These are phyloP conservation scores for Leucoagaricus sp. DNA, from an alignment of 1,284 basidiomycete species.

Conservation along the genomic window DNA sequence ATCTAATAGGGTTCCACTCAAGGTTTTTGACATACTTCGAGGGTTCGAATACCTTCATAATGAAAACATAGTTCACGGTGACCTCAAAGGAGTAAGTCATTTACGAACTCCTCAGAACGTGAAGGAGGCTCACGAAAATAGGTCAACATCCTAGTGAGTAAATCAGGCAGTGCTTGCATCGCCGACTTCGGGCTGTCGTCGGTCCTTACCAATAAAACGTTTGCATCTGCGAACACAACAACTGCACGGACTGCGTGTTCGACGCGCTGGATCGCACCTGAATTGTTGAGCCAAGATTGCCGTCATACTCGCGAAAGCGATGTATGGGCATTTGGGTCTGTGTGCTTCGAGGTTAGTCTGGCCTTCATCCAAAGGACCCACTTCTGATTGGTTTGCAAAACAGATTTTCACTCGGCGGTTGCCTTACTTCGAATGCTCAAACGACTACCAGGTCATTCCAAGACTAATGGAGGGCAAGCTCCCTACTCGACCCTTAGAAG, in stretches of 20 bases:
- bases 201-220: slow-evolving; percentile 1
- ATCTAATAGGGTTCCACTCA: background rate
- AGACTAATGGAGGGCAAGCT: too few relatives aligned
- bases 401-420: too few relatives aligned
- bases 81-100: slow-evolving; percentile 36
- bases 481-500: too few relatives aligned
- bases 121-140: background rate
- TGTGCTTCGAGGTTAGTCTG: too few relatives aligned
- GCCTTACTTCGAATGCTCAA: too few relatives aligned
- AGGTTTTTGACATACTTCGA: slow-evolving; percentile 31
- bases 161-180: slow-evolving; percentile 16
- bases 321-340: slow-evolving; percentile 23
- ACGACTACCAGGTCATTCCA: too few relatives aligned
- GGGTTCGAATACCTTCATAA: slow-evolving; percentile 37
- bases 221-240: too few relatives aligned
- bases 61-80: too few relatives aligned
- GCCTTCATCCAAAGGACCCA: too few relatives aligned
- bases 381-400: slow-evolving; percentile 22
- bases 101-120: background rate
- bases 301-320: background rate
- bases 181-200: slow-evolving; percentile 22
- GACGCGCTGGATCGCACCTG: slow-evolving; percentile 18
- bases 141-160: slow-evolving; percentile 22
- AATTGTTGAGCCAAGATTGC: slow-evolving; percentile 12
- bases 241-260: too few relatives aligned